Percentiles rank a stretch among this genome's conserved stretches.
Conservation (phyloP, 805 yeast genomes). For the Candida loeiensis region DNA sequence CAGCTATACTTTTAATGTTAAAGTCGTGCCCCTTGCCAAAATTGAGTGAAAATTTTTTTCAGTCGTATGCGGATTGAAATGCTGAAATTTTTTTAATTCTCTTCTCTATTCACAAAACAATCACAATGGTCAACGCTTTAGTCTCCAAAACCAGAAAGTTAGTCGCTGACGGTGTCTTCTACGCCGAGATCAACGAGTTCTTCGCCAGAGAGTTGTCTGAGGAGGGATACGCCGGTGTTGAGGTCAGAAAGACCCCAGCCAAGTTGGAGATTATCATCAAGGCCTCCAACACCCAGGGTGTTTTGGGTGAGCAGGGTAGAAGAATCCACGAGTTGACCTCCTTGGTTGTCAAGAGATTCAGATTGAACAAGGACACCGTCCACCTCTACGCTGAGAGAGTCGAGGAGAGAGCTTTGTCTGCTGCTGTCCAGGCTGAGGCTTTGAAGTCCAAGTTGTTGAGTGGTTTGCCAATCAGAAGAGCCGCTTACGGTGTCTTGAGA, state of each 20-base stretch:
- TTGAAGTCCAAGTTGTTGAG: constrained; percentile 95
- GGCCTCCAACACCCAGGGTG: constrained; percentile 98
- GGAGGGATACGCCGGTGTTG: constrained; percentile 99
- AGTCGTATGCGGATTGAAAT: background rate
- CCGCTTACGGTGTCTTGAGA: constrained; percentile 99
- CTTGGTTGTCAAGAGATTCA: constrained; percentile 98
- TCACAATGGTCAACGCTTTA: constrained; percentile 44
- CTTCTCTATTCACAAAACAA: constrained; percentile 4
- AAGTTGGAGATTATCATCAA: constrained; percentile 98
- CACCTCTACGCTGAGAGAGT: constrained; percentile 98
- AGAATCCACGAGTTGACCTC: constrained; percentile 98
- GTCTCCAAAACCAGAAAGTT: constrained; percentile 96
- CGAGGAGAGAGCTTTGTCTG: constrained; percentile 98
- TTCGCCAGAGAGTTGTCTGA: constrained; percentile 99
- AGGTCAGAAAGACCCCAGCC: constrained; percentile 97
- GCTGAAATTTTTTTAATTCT: constrained; percentile 2
- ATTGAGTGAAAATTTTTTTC: constrained; percentile 6
- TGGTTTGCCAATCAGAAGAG: constrained; percentile 99
- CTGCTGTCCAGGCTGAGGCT: constrained; percentile 99
- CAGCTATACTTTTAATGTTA: background rate
- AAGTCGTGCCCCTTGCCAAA: constrained; percentile 6
- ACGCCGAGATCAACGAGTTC: constrained; percentile 99
- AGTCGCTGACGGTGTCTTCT: constrained; percentile 99
- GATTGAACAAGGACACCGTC: constrained; percentile 87
- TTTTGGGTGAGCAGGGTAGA: constrained; percentile 99